Conservation (phyloP, 2,329 filamentous ascomycete species). For the Nemania abortiva region DNA sequence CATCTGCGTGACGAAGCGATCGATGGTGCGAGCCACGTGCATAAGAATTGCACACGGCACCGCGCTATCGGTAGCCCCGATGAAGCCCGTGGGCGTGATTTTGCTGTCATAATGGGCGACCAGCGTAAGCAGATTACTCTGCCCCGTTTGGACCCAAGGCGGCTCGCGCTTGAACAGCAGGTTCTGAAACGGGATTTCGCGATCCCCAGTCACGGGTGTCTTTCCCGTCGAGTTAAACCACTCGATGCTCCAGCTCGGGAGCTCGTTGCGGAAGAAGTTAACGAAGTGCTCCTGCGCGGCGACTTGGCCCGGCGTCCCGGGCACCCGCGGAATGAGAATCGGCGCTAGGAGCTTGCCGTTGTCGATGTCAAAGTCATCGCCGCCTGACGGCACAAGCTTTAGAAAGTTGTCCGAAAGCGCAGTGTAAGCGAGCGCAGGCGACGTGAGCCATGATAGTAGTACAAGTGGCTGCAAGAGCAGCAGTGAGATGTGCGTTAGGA, state of each 20-base stretch:
- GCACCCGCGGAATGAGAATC: conserved; percentile 79
- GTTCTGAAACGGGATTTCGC: conserved; percentile 79
- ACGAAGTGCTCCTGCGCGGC: conserved; percentile 78
- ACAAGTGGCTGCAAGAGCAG: conserved; percentile 45
- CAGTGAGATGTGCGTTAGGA: conserved; percentile 37
- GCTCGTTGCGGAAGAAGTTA: conserved; percentile 73
- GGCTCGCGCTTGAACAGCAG: conserved; percentile 82
- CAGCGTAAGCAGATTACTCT: conserved; percentile 79
- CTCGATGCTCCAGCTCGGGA: conserved; percentile 77
- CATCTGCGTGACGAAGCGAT: conserved; percentile 78
- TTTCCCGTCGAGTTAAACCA: conserved; percentile 81
- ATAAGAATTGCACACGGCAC: conserved; percentile 87
- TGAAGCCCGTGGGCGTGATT: conserved; percentile 77
- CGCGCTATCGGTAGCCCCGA: conserved; percentile 86
- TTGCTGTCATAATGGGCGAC: conserved; percentile 90
- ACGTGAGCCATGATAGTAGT: conserved; percentile 45
- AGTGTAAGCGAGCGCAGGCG: conserved; percentile 51
- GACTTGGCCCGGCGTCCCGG: conserved; percentile 76
- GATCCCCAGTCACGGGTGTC: conserved; percentile 73
- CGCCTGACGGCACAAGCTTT: conserved; percentile 70
- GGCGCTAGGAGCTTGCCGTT: conserved; percentile 78
- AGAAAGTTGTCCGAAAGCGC: conserved; percentile 75
- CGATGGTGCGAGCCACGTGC: conserved; percentile 78
- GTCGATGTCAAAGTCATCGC: conserved; percentile 78
- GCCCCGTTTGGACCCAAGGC: conserved; percentile 76